These are phyloP conservation scores for Brassica balearica DNA, from an alignment of 441 rosid species.

Conservation along the genomic window DNA sequence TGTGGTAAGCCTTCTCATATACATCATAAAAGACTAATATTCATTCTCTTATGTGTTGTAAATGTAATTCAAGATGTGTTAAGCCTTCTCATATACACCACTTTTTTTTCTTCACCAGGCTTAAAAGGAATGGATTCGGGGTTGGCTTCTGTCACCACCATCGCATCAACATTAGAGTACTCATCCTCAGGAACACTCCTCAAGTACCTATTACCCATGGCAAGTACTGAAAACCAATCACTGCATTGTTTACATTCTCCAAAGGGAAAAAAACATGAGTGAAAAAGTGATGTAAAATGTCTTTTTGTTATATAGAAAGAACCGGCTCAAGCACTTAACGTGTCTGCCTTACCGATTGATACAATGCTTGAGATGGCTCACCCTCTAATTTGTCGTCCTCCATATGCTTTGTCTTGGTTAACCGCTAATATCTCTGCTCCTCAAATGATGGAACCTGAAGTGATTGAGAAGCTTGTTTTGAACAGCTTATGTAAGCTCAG, in stretches of 20 bases:
- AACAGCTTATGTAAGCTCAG: slow-evolving; percentile 67
- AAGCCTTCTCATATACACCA: background rate
- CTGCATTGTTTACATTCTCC: background rate
- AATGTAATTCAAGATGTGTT: background rate
- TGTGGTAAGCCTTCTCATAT: slow-evolving; percentile 56
- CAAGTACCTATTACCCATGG: slow-evolving; percentile 77
- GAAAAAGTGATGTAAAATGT: slow-evolving; percentile 23
- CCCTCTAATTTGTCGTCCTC: slow-evolving; percentile 70
- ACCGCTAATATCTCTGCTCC: slow-evolving; percentile 66
- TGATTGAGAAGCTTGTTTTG: slow-evolving; percentile 69
- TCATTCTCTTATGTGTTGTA: background rate
- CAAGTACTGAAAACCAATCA: slow-evolving; percentile 48
- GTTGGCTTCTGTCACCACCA: slow-evolving; percentile 64
- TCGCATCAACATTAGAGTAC: slow-evolving; percentile 85
- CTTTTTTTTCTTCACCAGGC: slow-evolving; percentile 45
- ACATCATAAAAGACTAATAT: slow-evolving; percentile 7
- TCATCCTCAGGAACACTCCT: slow-evolving; percentile 72
- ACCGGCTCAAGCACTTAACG: slow-evolving; percentile 64
- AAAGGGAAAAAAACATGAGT: background rate
- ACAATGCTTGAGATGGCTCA: slow-evolving; percentile 59
- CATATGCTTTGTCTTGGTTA: slow-evolving; percentile 69
- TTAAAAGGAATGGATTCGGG: slow-evolving; percentile 72
- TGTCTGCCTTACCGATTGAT: slow-evolving; percentile 73
- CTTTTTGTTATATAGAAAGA: slow-evolving; percentile 55
- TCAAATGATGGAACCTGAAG: slow-evolving; percentile 78